phyloP scores from a whole-genome alignment of 2,329 filamentous ascomycete genomes.

The Cercospora janseana region DNA sequence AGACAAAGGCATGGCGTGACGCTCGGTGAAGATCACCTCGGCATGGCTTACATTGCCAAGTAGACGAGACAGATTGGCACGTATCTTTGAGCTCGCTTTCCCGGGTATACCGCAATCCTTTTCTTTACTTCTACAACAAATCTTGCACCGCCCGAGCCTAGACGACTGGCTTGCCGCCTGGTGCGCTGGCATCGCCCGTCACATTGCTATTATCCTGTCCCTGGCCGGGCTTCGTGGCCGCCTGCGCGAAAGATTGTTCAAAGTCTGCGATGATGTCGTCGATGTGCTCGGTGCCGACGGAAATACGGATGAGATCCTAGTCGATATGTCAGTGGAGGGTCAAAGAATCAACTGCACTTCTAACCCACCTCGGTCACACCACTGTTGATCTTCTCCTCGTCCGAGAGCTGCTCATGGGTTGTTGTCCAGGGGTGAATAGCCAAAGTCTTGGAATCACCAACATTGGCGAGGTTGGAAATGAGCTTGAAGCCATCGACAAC shows the following conservation, averaged over 20 bases:
- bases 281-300: constrained; percentile 92
- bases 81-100: background rate
- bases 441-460: constrained; percentile 91
- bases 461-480: constrained; percentile 93
- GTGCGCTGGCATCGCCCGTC: constrained; percentile 28
- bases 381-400: constrained; percentile 74
- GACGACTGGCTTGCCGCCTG: constrained; percentile 24
- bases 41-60: background rate
- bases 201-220: constrained; percentile 28
- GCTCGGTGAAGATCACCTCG: background rate
- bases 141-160: constrained; percentile 18
- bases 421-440: constrained; percentile 95
- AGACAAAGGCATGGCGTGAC: background rate
- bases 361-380: constrained; percentile 63
- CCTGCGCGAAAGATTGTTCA: constrained; percentile 76
- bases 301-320: constrained; percentile 88
- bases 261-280: constrained; percentile 97
- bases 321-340: constrained; percentile 20
- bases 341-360: background rate
- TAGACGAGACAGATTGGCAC: background rate
- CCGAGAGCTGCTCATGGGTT: constrained; percentile 86
- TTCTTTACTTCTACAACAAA: background rate
- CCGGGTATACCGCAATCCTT: constrained; percentile 9
- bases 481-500: constrained; percentile 94
- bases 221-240: constrained; percentile 45